Base-by-base conservation (phyloP, 2,329 filamentous ascomycete species). In the Xylariaceae sp. region DNA sequence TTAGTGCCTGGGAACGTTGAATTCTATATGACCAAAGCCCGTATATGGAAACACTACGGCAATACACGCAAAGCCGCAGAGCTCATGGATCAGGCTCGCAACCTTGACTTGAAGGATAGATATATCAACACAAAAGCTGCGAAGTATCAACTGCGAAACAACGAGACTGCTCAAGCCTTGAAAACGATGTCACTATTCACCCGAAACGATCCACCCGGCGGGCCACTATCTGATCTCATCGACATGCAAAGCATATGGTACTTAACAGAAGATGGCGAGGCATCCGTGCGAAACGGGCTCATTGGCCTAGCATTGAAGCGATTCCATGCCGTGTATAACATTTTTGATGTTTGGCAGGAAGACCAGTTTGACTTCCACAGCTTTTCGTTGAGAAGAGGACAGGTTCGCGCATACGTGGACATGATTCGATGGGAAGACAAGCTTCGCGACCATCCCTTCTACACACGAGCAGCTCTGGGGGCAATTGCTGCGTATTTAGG, bases 171-270 rank as follows among this genome's bases (percentile, higher is more conserved):
- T 50, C 85, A 85, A 63, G 92, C 89, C 0, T 75, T 97, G 51
- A 84, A 89, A 65, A 96, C 90, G 0, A 91, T 97, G 79, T 89
- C 90, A 60, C 82, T 96, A 61, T 99, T 99, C 73, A 99, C 95
- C 0, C 81, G 92, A 51, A 91, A 91, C 50, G 94, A 99, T 67
- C 88, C 90, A 3, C 81, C 87, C 9, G 91, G 90, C 4, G 94
- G 94, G 1, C 89, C 95, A 3, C 76, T 99, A 41, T 88, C 87
- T 47, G 94, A 99, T 71, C 81, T 99, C 37, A 81, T 95, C 62
- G 94, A 99, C 65, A 99, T 99, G 94, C 94, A 99, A 73, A 96
- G 91, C 70, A 84, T 97, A 64, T 99, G 94, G 95, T 99, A 86
- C 70, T 75, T 99, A 66, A 94, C 89, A 4, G 94, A 99, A 73